Percentiles rank a stretch among this genome's conserved stretches.
Conservation (phyloP, 768 basidiomycete genomes). For the Hericium rajendrae region DNA sequence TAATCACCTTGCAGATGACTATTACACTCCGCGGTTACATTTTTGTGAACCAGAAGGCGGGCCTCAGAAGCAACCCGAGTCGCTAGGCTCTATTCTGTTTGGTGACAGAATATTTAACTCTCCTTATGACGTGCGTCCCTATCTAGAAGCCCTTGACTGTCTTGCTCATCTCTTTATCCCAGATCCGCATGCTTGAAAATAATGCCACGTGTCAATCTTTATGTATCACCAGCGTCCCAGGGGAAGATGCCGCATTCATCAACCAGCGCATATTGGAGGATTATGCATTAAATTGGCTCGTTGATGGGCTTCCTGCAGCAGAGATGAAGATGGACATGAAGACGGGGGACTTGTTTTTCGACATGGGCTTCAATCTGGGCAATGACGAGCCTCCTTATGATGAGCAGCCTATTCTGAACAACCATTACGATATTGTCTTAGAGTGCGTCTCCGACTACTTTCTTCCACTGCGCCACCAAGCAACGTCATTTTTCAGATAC, state of each 20-base stretch:
- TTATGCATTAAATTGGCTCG: constrained; percentile 89
- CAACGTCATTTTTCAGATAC: constrained; percentile 43
- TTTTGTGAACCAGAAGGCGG: constrained; percentile 81
- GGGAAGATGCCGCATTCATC: constrained; percentile 77
- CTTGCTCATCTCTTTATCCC: background rate
- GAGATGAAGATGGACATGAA: constrained; percentile 81
- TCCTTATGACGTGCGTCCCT: constrained; percentile 63
- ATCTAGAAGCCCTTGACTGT: too few species aligned
- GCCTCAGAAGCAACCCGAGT: constrained; percentile 67
- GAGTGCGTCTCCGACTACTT: constrained; percentile 33
- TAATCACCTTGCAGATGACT: constrained; percentile 58
- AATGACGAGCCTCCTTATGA: constrained; percentile 48
- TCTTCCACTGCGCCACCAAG: background rate
- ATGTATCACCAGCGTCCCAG: constrained; percentile 52
- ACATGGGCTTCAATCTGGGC: constrained; percentile 92
- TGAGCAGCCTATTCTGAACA: constrained; percentile 67
- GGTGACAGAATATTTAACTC: constrained; percentile 93
- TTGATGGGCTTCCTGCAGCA: constrained; percentile 89
- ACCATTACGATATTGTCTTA: constrained; percentile 85
- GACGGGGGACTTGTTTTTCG: constrained; percentile 81
- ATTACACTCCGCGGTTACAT: constrained; percentile 78
- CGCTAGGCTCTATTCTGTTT: constrained; percentile 88
- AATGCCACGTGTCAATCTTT: constrained; percentile 68
- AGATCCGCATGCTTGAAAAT: constrained; percentile 79
- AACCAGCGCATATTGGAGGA: constrained; percentile 87